Conservation (phyloP, 2,329 filamentous ascomycete species). For the Hypoxylon sp. region DNA sequence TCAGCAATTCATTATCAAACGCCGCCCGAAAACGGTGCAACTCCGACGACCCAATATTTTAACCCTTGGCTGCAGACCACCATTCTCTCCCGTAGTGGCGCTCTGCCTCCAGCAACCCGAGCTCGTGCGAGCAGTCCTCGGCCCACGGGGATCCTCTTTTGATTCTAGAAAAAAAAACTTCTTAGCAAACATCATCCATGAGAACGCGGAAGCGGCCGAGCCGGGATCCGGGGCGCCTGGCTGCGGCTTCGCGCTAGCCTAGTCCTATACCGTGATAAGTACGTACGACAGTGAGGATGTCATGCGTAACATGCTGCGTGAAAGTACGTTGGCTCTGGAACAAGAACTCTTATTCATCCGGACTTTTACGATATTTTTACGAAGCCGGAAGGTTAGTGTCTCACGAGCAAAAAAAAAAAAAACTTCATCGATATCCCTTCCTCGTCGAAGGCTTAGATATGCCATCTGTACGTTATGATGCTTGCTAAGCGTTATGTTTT, state of each 20-base stretch:
- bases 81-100: constrained; percentile 2
- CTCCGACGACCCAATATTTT: background rate
- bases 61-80: no score
- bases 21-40: background rate
- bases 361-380: constrained; percentile 13
- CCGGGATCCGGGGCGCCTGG: constrained; percentile 7
- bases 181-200: constrained; percentile 4
- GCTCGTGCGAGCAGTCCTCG: constrained; percentile 1
- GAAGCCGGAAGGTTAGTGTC: constrained; percentile 9
- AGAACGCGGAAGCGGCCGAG: constrained; percentile 2
- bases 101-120: background rate
- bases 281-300: background rate
- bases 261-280: background rate
- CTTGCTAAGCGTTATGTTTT: no score
- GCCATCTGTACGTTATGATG: constrained; percentile 6
- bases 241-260: constrained; percentile 5
- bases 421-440: constrained; percentile 20
- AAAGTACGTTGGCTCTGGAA: constrained; percentile 17
- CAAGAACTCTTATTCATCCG: background rate
- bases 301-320: constrained; percentile 2
- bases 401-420: no score
- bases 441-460: background rate
- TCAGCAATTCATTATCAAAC: background rate
- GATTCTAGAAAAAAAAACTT: constrained; percentile 13
- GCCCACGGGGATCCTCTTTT: constrained; percentile 1